Base-by-base conservation (phyloP, 2,329 filamentous ascomycete species). In the Leptographium procerum region DNA sequence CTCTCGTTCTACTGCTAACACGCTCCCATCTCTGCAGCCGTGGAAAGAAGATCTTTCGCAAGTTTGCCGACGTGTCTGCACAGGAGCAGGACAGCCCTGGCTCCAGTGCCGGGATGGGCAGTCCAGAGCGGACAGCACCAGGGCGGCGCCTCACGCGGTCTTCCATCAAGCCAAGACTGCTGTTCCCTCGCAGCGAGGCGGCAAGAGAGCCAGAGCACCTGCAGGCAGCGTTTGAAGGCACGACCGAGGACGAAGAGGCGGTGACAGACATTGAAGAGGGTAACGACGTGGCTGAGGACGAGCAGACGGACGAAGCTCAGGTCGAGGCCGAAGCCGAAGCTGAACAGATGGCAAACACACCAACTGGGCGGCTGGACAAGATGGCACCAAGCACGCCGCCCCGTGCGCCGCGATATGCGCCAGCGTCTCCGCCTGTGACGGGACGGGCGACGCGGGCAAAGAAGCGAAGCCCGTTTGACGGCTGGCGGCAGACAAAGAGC, bases 31-130 rank as follows among this genome's bases (percentile, higher is more conserved):
- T n/a, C n/a, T n/a, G n/a, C 24, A 91, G 87, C 76, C 89, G 89
- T 65, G 89, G 89, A 69, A 89, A 87, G 76, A 89, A 84, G 68
- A 77, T 89, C 59, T 90, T 89, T 73, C 84, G 85, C 70, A 87
- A 85, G 67, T 89, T 86, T 64, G 70, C 72, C 48, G 71, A 69
- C 10, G 69, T 68, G 14, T 64, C 43, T 19, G 43, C 57, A 1
- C 31, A 58, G 1, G 57, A 57, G 19, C 58, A 60, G 13, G 62
- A 63, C 53, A 55, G 57, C 51, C 34, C 59, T 24, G 64, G 67
- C 53, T 60, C 61, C 53, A 56, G 57, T 40, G 40, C 57, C 31
- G 64, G 67, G 52, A 69, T 72, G 33, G 67, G 60, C 63, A 68
- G 60, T 68, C 69, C 33, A 4, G 19, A 56, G 28, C 29, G 11